Conservation (phyloP, 495 filamentous ascomycete species). For the Aspergillus baeticus region DNA sequence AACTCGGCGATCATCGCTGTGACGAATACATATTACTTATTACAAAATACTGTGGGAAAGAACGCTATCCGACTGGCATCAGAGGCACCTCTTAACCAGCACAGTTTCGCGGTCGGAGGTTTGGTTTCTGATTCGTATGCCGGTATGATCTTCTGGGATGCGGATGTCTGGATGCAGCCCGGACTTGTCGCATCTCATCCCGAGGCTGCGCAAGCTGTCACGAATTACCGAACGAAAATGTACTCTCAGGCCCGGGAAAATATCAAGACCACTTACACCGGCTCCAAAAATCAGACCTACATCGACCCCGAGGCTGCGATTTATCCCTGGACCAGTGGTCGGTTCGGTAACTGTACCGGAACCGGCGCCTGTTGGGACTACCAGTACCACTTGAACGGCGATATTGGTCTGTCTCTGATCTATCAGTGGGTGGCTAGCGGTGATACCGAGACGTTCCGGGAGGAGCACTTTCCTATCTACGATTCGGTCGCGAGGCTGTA, state of each 20-base stretch:
- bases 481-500: conserved; percentile 58
- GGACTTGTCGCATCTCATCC: conserved; percentile 59
- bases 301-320: conserved; percentile 54
- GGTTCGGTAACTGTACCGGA: conserved; percentile 64
- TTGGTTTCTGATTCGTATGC: conserved; percentile 62
- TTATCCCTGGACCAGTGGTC: conserved; percentile 63
- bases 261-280: conserved; percentile 40
- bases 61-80: conserved; percentile 44
- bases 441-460: conserved; percentile 52
- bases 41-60: conserved; percentile 63
- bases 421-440: conserved; percentile 63
- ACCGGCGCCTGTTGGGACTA: conserved; percentile 66
- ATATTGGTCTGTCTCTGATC: conserved; percentile 63
- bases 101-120: conserved; percentile 63
- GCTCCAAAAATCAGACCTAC: conserved; percentile 52
- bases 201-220: conserved; percentile 54
- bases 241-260: conserved; percentile 54
- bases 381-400: conserved; percentile 64
- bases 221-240: conserved; percentile 54
- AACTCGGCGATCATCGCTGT: conserved; percentile 64
- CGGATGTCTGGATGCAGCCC: conserved; percentile 67
- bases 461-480: conserved; percentile 56
- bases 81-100: conserved; percentile 45
- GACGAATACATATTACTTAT: conserved; percentile 65
- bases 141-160: conserved; percentile 65